These are phyloP conservation scores for Phytophthora citrophthora DNA, from an alignment of 352 stramenopile genomes.

Conservation along the genomic window DNA sequence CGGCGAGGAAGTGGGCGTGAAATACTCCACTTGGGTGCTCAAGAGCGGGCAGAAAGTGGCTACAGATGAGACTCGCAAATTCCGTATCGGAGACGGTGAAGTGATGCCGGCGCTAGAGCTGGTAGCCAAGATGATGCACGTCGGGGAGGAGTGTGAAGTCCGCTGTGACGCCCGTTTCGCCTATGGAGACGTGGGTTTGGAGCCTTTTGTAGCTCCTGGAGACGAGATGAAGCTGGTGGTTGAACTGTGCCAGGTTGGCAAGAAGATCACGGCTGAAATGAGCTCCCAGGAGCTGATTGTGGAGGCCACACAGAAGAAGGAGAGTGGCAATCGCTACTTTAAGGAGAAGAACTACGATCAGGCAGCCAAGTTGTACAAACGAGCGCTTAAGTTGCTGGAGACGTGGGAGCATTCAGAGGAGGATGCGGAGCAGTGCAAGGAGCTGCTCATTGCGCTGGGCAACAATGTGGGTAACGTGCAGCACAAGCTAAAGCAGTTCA, in stretches of 20 bases:
- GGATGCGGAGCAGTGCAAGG: conserved; percentile 64
- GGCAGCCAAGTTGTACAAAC: conserved; percentile 85
- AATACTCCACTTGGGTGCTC: conserved; percentile 65
- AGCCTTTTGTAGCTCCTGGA: conserved; percentile 54
- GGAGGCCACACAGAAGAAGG: conserved; percentile 85
- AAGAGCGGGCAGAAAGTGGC: conserved; percentile 48
- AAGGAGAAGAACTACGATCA: conserved; percentile 86
- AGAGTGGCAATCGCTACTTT: conserved; percentile 84
- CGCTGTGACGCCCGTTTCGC: conserved; percentile 77
- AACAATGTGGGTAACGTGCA: conserved; percentile 90
- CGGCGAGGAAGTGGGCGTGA: conserved; percentile 79
- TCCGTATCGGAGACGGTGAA: conserved; percentile 84
- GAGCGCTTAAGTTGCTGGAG: conserved; percentile 81
- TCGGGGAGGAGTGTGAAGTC: conserved; percentile 76
- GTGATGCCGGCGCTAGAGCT: conserved; percentile 83
- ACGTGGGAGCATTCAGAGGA: conserved; percentile 71
- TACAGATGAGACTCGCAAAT: conserved; percentile 62
- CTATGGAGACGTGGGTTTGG: conserved; percentile 71
- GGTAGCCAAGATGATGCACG: conserved; percentile 78
- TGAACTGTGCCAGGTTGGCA: conserved; percentile 68
- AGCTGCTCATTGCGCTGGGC: conserved; percentile 74
- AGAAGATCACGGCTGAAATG: conserved; percentile 77
- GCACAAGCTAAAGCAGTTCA: conserved; percentile 74
- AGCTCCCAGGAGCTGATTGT: conserved; percentile 72
- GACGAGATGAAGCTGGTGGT: conserved; percentile 62